A percentile compares a stretch with the other conserved stretches of the same genome.
Evolutionary conservation across 1,139 yeast genomes (phyloP).

Genomic region (Blastobotrys indianensis): DNA sequence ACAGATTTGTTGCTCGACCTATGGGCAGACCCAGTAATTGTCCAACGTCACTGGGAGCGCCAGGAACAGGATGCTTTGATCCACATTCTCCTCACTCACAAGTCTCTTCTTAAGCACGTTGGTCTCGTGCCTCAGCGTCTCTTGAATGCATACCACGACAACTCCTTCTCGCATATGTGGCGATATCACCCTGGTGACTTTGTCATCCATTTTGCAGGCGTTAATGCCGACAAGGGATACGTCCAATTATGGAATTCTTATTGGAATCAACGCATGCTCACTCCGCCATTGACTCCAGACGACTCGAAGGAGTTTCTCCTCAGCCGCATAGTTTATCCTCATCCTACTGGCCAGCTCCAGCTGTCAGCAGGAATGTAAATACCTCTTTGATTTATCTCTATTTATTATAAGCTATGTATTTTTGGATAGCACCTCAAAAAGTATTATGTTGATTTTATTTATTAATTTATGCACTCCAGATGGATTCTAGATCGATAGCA

Average conservation of each 20-base stretch:
- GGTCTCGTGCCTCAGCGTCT: slow-evolving; percentile 34
- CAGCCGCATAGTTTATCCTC: too few species aligned
- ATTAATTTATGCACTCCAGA: too few species aligned
- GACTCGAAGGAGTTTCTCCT: too few species aligned
- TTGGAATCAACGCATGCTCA: neutral
- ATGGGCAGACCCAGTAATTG: slow-evolving; percentile 22
- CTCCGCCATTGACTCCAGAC: too few species aligned
- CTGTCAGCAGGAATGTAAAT: neutral
- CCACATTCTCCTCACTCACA: slow-evolving; percentile 22
- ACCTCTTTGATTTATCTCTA: too few species aligned
- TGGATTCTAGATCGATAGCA: too few species aligned
- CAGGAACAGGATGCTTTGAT: slow-evolving; percentile 27
- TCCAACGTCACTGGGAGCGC: slow-evolving; percentile 15
- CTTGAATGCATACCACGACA: slow-evolving; percentile 29
- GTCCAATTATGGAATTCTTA: slow-evolving; percentile 7
- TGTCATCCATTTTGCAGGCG: slow-evolving; percentile 29
- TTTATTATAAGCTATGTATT: neutral
- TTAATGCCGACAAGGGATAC: slow-evolving; percentile 1
- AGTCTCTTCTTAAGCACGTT: slow-evolving; percentile 26
- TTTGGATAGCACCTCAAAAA: too few species aligned
- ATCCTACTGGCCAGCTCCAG: too few species aligned
- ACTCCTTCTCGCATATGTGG: slow-evolving; percentile 19
- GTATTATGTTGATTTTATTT: too few species aligned
- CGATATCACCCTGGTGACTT: slow-evolving; percentile 25
- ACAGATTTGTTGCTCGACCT: slow-evolving; percentile 21